A percentile compares a stretch with the other conserved stretches of the same genome.
Evolutionary conservation across 371 early-diverging fungal genomes (phyloP).

Genomic region (Smittium culicis): DNA sequence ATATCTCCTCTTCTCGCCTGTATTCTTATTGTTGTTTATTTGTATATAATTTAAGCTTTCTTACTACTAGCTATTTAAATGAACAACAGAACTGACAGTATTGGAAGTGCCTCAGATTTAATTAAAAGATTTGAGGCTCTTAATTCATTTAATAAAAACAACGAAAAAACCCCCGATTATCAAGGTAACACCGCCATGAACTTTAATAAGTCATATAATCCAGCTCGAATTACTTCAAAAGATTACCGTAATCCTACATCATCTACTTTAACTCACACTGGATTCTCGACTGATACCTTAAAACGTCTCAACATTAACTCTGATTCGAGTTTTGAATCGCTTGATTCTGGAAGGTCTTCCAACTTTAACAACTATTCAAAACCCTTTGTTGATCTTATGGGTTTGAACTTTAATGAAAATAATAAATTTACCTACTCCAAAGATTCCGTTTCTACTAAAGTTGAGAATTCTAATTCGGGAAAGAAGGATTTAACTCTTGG

Average conservation of each 20-base stretch:
- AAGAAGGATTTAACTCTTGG: slow-evolving; percentile 6
- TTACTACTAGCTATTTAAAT: too few species aligned
- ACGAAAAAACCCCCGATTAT: too few species aligned
- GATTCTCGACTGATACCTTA: background rate
- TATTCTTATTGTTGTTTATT: too few species aligned
- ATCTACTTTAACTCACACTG: background rate
- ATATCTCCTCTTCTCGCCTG: too few species aligned
- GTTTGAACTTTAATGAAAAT: background rate
- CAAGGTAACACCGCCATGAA: background rate
- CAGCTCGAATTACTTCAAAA: background rate
- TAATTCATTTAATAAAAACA: background rate
- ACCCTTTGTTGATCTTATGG: background rate
- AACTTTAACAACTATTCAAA: background rate
- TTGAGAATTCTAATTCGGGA: background rate
- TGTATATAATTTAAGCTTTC: too few species aligned
- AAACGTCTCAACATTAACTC: background rate
- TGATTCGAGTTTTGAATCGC: background rate
- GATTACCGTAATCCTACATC: background rate
- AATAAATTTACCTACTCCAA: background rate
- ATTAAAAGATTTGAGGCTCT: slow-evolving; percentile 6
- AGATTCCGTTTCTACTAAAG: background rate
- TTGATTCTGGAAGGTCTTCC: background rate
- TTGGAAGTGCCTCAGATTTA: background rate
- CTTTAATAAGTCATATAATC: background rate
- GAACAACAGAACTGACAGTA: background rate